A percentile compares a stretch with the other conserved stretches of the same genome.
phyloP scores from a whole-genome alignment of 768 basidiomycete genomes.

The Cantharellus anzutake region DNA sequence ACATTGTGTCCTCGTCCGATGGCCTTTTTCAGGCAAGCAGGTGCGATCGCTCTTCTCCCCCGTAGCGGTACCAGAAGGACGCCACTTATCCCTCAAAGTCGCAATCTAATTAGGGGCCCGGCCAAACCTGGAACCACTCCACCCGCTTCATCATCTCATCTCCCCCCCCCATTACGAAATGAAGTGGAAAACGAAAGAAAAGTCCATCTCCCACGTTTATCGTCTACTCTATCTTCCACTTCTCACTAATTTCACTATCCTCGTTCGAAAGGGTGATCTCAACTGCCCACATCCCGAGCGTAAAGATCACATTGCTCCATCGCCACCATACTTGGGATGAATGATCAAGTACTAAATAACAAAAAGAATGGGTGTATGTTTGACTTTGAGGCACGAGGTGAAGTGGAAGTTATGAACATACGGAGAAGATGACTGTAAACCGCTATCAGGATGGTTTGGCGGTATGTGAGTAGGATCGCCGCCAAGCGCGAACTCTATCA shows the following conservation, averaged over 20 bases:
- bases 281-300: slow-evolving; percentile 62
- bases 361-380: background rate
- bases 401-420: slow-evolving; percentile 22
- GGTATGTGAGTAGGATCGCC: slow-evolving; percentile 56
- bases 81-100: too few relatives aligned
- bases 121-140: too few relatives aligned
- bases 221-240: slow-evolving; percentile 60
- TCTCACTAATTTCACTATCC: slow-evolving; percentile 32
- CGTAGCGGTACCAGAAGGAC: too few relatives aligned
- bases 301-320: slow-evolving; percentile 82
- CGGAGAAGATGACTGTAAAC: slow-evolving; percentile 75
- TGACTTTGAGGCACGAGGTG: background rate
- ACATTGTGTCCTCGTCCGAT: too few relatives aligned
- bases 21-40: too few relatives aligned
- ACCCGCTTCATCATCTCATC: too few relatives aligned
- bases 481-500: slow-evolving; percentile 57
- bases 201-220: too few relatives aligned
- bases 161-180: too few relatives aligned
- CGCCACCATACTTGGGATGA: slow-evolving; percentile 90
- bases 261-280: slow-evolving; percentile 66
- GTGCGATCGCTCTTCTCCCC: too few relatives aligned
- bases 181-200: too few relatives aligned
- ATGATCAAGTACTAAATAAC: slow-evolving; percentile 52
- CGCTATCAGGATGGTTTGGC: slow-evolving; percentile 67
- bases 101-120: too few relatives aligned